Evolutionary conservation across 1,284 basidiomycete genomes (phyloP).

Genomic region (Austroboletus niveus): DNA sequence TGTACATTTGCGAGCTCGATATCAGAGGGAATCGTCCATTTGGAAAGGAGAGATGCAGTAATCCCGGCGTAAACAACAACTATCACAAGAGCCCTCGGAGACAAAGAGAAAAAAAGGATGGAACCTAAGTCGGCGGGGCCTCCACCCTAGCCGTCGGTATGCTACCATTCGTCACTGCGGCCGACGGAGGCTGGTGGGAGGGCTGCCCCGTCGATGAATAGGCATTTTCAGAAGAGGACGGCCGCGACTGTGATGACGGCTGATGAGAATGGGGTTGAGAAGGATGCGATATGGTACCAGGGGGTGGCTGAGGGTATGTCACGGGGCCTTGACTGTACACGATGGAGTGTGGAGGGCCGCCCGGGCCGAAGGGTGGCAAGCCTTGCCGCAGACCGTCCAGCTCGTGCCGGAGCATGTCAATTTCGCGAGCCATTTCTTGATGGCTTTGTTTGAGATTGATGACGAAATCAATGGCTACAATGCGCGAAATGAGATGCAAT

Average conservation of each 20-base stretch:
- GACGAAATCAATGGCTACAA: slow-evolving; percentile 85
- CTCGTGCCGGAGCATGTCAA: slow-evolving; percentile 76
- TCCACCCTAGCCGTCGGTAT: slow-evolving; percentile 34
- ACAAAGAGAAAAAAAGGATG: slow-evolving; percentile 3
- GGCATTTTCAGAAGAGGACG: slow-evolving; percentile 49
- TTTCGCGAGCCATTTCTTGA: slow-evolving; percentile 73
- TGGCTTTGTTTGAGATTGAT: slow-evolving; percentile 71
- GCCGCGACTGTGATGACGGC: slow-evolving; percentile 37
- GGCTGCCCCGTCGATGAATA: slow-evolving; percentile 40
- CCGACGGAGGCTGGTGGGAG: slow-evolving; percentile 30
- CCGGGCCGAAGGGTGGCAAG: slow-evolving; percentile 50
- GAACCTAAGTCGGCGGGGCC: slow-evolving; percentile 25
- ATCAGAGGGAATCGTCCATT: slow-evolving; percentile 22
- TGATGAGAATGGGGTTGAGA: slow-evolving; percentile 39
- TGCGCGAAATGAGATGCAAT: slow-evolving; percentile 10
- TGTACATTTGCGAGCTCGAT: slow-evolving; percentile 28
- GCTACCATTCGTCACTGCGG: slow-evolving; percentile 32
- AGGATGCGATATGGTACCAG: slow-evolving; percentile 42
- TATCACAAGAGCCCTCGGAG: slow-evolving; percentile 10
- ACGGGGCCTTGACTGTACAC: slow-evolving; percentile 50
- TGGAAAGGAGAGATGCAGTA: slow-evolving; percentile 22
- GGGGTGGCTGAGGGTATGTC: slow-evolving; percentile 42
- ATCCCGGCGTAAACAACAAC: slow-evolving; percentile 21
- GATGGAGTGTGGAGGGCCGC: slow-evolving; percentile 49
- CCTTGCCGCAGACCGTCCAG: slow-evolving; percentile 64